Base-by-base conservation (phyloP, 2,329 filamentous ascomycete genomes). In the Calycina herbarum region DNA sequence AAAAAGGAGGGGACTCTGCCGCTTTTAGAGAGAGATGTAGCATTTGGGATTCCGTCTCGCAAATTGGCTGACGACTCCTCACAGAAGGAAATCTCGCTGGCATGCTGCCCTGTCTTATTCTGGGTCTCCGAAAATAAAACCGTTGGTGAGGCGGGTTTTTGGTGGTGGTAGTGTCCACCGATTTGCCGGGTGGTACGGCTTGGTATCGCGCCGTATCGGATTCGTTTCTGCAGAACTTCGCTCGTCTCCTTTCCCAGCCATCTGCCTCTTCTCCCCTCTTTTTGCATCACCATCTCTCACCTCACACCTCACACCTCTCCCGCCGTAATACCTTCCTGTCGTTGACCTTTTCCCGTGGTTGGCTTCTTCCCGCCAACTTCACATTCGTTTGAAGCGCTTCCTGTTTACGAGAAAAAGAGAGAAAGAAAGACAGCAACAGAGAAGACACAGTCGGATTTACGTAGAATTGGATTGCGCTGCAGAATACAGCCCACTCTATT, bases 321-420 rank as follows among this genome's bases (percentile, higher is more conserved):
- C 57, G 4, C 11, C 40, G 17, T 17, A 42, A 20, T 13, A 60
- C 35, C 35, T 48, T 45, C n/a, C 35, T 40, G 10, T 27, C 40
- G n/a, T n/a, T 59, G 33, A 29, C 31, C 31, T 24, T 15, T 45
- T 45, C 17, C 27, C 3, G 33, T 17, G 24, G 40, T 40, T 42
- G 20, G 29, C 15, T 6, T 40, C 24, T 38, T 31, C 24, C 38
- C 58, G 10, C 24, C 20, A 38, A 38, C 24, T 27, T 42, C 38
- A 48, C 58, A 60, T 48, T 60, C 58, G 58, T 60, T 60, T 60
- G 58, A 60, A 24, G 24, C 58, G 38, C 13, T 40, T 40, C 2
- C 38, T 35, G 29, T 40, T 29, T 40, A 24, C 45, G 45, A 20
- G 20, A 45, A 45, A 8, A 45, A 7, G 31, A 45, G 42, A 51